A percentile compares a stretch with the other conserved stretches of the same genome.
These are phyloP conservation scores for Trypanosoma cruzi DNA, from an alignment of 208 protist species.

Conservation along the genomic window DNA sequence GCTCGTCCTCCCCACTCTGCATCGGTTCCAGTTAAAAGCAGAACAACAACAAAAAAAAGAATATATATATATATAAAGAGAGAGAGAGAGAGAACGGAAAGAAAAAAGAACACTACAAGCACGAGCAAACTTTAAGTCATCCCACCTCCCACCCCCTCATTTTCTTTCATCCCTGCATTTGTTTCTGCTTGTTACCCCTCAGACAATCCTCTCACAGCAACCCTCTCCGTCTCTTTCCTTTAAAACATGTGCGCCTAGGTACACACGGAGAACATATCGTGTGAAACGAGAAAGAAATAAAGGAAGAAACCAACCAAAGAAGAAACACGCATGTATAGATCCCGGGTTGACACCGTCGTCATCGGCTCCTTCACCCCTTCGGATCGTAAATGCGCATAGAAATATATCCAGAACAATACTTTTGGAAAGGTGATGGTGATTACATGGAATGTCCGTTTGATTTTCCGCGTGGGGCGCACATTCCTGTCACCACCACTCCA, in stretches of 20 bases:
- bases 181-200: not conserved
- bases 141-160: not conserved
- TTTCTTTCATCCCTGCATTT: not conserved
- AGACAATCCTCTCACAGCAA: not conserved
- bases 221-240: not conserved
- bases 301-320: not conserved
- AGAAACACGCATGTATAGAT: not conserved
- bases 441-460: not conserved
- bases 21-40: not conserved
- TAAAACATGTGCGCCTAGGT: not conserved
- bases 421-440: not conserved
- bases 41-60: slow-evolving; percentile 8
- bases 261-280: not conserved
- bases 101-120: slow-evolving; percentile 8
- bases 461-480: not conserved
- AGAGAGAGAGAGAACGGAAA: slow-evolving; percentile 6
- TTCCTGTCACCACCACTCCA: not conserved
- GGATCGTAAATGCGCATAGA: not conserved
- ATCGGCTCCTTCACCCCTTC: not conserved
- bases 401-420: not conserved
- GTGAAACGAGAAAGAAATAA: not conserved
- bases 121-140: not conserved
- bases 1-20: too few species aligned
- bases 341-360: not conserved
- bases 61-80: slow-evolving; percentile 11